A percentile compares a stretch with the other conserved stretches of the same genome.
Conservation (phyloP, 2,329 filamentous ascomycete species). For the Colletotrichum filicis region DNA sequence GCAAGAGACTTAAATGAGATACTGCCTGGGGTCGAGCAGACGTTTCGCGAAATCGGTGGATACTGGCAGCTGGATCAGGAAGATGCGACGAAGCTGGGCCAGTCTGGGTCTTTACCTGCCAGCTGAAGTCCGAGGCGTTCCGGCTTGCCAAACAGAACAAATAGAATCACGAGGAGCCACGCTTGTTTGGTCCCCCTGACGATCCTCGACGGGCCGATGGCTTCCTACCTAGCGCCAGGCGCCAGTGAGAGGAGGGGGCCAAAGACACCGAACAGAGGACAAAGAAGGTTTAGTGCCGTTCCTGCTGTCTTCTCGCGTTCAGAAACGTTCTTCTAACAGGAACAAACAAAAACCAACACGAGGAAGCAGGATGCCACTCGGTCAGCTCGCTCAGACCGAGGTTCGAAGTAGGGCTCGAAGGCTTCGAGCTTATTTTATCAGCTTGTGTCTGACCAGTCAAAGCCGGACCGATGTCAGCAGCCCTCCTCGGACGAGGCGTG, state of each 20-base stretch:
- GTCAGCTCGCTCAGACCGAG: not conserved
- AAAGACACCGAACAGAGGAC: constrained; percentile 4
- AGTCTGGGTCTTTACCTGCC: not conserved
- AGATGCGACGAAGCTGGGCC: not conserved
- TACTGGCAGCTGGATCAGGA: constrained; percentile 31
- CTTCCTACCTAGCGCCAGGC: not conserved
- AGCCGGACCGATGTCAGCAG: constrained; percentile 7
- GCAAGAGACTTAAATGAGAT: constrained; percentile 17
- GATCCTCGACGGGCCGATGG: not conserved
- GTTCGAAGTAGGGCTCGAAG: not conserved
- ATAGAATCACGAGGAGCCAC: not conserved
- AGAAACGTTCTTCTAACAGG: not conserved
- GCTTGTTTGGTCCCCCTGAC: not conserved
- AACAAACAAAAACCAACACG: too few species aligned
- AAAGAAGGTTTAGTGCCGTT: constrained; percentile 7
- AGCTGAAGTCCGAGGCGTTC: not conserved
- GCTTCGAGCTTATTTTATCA: not conserved
- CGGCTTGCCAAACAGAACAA: not conserved
- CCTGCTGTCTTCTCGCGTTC: not conserved
- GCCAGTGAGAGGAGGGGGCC: constrained; percentile 4
- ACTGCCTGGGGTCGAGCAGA: constrained; percentile 24
- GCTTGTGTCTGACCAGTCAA: constrained; percentile 1
- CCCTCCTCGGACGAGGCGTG: not conserved
- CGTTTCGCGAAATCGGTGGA: constrained; percentile 18
- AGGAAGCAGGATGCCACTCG: not conserved